Evolutionary conservation across 495 filamentous ascomycete species (phyloP).

Genomic region (Neurospora sp.): DNA sequence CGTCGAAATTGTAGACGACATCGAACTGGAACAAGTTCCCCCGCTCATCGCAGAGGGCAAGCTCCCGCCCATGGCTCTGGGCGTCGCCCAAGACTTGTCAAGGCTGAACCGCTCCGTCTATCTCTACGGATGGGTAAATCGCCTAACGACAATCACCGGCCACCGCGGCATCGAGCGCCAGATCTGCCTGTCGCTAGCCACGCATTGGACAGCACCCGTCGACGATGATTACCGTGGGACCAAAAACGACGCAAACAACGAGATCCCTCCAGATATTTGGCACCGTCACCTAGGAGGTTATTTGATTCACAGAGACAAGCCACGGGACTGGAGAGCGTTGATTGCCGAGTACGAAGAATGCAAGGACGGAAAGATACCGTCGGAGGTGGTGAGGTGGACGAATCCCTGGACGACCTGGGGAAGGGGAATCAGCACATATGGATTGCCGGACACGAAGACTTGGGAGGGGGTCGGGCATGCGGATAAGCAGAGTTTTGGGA

Average conservation of each 20-base stretch:
- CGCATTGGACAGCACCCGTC: constrained; percentile 11
- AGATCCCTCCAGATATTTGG: constrained; percentile 20
- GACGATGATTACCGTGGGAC: background rate
- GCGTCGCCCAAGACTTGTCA: constrained; percentile 17
- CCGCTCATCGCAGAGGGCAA: constrained; percentile 2
- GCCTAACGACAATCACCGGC: constrained; percentile 19
- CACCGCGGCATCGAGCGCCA: constrained; percentile 24
- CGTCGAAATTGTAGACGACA: constrained; percentile 18
- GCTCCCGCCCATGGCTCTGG: constrained; percentile 19
- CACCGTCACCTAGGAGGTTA: constrained; percentile 22
- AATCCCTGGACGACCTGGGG: constrained; percentile 26
- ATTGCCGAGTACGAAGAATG: background rate
- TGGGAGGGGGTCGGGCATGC: constrained; percentile 25
- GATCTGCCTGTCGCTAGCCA: constrained; percentile 16
- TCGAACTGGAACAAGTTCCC: constrained; percentile 9
- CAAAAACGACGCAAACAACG: background rate
- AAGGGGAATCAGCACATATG: constrained; percentile 21
- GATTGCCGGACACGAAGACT: constrained; percentile 24
- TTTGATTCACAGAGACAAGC: constrained; percentile 24
- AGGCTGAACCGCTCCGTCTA: constrained; percentile 23
- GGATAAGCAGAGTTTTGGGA: constrained; percentile 18
- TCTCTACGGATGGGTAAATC: constrained; percentile 19
- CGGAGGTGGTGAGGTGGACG: constrained; percentile 20
- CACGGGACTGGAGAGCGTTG: constrained; percentile 19
- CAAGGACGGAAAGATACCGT: constrained; percentile 8